These are phyloP conservation scores for Puccinia novopanici DNA, from an alignment of 1,284 basidiomycete species.

Conservation along the genomic window DNA sequence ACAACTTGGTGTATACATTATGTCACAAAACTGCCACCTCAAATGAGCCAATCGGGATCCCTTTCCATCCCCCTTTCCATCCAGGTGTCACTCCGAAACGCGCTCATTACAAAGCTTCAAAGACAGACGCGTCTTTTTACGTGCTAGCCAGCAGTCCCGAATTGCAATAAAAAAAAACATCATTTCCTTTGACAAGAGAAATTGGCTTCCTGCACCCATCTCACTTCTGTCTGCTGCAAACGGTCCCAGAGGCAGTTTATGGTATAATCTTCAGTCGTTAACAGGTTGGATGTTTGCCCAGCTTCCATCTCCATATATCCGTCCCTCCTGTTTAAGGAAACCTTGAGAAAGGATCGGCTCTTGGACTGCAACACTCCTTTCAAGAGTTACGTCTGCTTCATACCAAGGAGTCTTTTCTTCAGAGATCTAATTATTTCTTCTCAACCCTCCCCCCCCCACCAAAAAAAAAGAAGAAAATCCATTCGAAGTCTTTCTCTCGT, in stretches of 20 bases:
- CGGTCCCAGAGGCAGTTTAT: conserved; percentile 4
- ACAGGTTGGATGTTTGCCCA: conserved; percentile 29
- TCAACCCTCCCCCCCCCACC: not conserved
- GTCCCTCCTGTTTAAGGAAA: conserved; percentile 17
- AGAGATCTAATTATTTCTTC: not conserved
- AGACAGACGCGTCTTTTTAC: not conserved
- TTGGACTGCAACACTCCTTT: not conserved
- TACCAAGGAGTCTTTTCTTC: not conserved
- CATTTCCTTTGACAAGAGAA: not conserved
- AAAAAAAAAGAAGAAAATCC: not conserved
- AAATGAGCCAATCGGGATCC: not conserved
- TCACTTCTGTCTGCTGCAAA: not conserved
- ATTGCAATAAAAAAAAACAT: not conserved
- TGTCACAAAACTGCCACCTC: not conserved
- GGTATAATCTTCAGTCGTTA: conserved; percentile 2
- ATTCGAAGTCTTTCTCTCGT: not conserved
- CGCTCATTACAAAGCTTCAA: no score
- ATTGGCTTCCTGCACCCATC: no score
- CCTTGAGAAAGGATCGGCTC: conserved; percentile 10
- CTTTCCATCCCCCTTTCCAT: no score
- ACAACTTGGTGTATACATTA: not conserved
- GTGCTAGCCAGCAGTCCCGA: not conserved
- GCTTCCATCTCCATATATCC: not conserved
- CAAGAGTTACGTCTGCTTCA: not conserved
- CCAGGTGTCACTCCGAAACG: not conserved